A percentile compares a stretch with the other conserved stretches of the same genome.
These are phyloP conservation scores for Quercus agrifolia DNA, from an alignment of 306 rosid genomes.

Conservation along the genomic window DNA sequence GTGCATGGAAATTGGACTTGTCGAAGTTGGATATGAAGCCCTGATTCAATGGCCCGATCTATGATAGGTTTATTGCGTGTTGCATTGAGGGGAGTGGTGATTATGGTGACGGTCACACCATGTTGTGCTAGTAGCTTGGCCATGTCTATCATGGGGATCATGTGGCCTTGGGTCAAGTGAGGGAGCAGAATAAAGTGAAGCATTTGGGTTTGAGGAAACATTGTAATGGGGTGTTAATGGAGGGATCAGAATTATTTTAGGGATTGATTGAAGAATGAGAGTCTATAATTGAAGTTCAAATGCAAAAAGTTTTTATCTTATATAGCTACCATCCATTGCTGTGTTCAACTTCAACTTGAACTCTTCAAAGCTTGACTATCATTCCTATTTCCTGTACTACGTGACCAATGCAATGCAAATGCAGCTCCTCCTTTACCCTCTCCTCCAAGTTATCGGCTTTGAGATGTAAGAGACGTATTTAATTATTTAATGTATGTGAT, in stretches of 20 bases:
- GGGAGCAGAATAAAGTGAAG: slow-evolving; percentile 30
- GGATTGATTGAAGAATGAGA: too few relatives aligned
- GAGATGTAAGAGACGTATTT: too few relatives aligned
- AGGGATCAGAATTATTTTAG: background rate
- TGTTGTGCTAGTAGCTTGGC: slow-evolving; percentile 23
- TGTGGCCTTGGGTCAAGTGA: slow-evolving; percentile 20
- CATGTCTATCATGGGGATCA: slow-evolving; percentile 24
- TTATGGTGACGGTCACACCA: slow-evolving; percentile 10
- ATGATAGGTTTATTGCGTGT: background rate
- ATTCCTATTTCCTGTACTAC: too few relatives aligned
- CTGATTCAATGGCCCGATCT: background rate
- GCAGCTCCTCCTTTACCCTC: too few relatives aligned
- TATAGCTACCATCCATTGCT: too few relatives aligned
- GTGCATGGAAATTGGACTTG: slow-evolving; percentile 10
- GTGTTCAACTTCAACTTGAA: too few relatives aligned
- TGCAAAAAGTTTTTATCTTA: too few relatives aligned
- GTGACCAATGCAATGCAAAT: too few relatives aligned
- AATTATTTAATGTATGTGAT: too few relatives aligned
- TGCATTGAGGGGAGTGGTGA: slow-evolving; percentile 20
- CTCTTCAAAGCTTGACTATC: too few relatives aligned
- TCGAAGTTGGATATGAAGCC: background rate
- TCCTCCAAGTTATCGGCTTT: too few relatives aligned
- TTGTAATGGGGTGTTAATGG: background rate
- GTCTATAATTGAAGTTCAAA: background rate
- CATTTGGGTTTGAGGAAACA: slow-evolving; percentile 6